Evolutionary conservation across 1,139 yeast species (phyloP).

Genomic region (Lodderomyces beijingensis): DNA sequence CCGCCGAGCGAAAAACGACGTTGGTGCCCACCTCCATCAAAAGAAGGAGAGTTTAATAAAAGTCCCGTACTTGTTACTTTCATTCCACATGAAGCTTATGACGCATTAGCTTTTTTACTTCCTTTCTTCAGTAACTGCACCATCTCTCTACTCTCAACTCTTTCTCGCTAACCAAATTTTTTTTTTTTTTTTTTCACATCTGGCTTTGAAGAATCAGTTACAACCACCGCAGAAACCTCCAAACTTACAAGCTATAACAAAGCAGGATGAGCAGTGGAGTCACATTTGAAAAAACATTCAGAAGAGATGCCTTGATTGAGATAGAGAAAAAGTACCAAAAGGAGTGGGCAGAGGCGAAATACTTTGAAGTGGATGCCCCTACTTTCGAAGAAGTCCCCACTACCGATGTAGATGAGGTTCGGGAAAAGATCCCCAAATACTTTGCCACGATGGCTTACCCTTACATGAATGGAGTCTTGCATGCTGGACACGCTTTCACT

Average conservation of each 20-base stretch:
- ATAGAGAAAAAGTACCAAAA: conserved; percentile 88
- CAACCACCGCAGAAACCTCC: too few species aligned
- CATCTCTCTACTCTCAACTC: neutral
- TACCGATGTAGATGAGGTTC: conserved; percentile 65
- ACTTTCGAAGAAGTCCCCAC: conserved; percentile 54
- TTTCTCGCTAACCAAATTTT: conserved; percentile 1
- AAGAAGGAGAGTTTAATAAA: conserved; percentile 6
- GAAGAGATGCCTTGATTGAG: conserved; percentile 89
- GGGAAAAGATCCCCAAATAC: conserved; percentile 77
- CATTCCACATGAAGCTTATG: too few species aligned
- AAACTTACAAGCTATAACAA: too few species aligned
- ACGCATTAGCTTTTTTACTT: too few species aligned
- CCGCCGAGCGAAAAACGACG: too few species aligned
- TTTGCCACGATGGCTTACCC: conserved; percentile 97
- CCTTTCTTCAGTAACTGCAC: too few species aligned
- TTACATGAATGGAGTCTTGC: conserved; percentile 97
- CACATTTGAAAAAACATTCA: conserved; percentile 59
- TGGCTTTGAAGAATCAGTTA: neutral
- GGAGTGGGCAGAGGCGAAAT: conserved; percentile 80
- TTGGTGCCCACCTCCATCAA: conserved; percentile 10
- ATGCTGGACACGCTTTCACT: conserved; percentile 97
- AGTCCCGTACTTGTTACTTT: too few species aligned
- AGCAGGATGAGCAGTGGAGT: conserved; percentile 39
- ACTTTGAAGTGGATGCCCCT: conserved; percentile 89
- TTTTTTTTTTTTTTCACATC: conserved; percentile 1